Conservation (phyloP, 1,284 basidiomycete genomes). For the Ceratorhiza oryzae-sativae region DNA sequence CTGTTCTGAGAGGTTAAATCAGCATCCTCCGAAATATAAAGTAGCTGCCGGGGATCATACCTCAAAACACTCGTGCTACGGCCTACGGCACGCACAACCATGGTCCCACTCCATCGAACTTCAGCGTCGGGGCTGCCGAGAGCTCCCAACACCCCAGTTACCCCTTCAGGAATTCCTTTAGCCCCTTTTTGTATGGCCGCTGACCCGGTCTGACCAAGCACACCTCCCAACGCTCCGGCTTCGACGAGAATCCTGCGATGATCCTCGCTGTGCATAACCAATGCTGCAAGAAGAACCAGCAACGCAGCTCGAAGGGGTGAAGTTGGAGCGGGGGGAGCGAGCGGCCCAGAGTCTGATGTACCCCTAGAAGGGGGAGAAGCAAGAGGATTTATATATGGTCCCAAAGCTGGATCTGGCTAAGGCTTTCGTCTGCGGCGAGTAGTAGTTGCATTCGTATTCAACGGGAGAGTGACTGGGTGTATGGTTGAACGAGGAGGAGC, state of each 20-base stretch:
- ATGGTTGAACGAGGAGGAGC: not conserved
- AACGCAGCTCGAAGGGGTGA: slow-evolving; percentile 20
- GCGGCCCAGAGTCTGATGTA: not conserved
- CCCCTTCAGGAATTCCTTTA: not conserved
- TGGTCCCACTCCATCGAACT: slow-evolving; percentile 21
- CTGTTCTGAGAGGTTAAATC: not conserved
- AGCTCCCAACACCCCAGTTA: slow-evolving; percentile 25
- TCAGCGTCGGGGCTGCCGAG: slow-evolving; percentile 14
- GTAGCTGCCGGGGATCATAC: not conserved
- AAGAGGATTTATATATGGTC: slow-evolving; percentile 5
- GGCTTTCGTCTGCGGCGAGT: slow-evolving; percentile 22
- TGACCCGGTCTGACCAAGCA: not conserved
- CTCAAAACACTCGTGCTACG: slow-evolving; percentile 29
- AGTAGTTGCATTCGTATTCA: not conserved
- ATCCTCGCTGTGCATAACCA: slow-evolving; percentile 24
- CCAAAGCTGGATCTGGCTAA: slow-evolving; percentile 32
- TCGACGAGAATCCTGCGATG: slow-evolving; percentile 10
- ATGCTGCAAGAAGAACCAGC: slow-evolving; percentile 15
- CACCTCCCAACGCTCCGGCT: not conserved
- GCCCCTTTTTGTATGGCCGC: not conserved
- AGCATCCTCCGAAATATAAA: not conserved
- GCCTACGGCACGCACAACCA: slow-evolving; percentile 23
- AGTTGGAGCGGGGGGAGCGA: slow-evolving; percentile 8
- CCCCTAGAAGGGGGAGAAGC: not conserved
- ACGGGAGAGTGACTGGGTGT: not conserved